Percentiles rank a stretch among this genome's conserved stretches.
Evolutionary conservation across 805 yeast species (phyloP).

Genomic region (Ascoidea tarda): DNA sequence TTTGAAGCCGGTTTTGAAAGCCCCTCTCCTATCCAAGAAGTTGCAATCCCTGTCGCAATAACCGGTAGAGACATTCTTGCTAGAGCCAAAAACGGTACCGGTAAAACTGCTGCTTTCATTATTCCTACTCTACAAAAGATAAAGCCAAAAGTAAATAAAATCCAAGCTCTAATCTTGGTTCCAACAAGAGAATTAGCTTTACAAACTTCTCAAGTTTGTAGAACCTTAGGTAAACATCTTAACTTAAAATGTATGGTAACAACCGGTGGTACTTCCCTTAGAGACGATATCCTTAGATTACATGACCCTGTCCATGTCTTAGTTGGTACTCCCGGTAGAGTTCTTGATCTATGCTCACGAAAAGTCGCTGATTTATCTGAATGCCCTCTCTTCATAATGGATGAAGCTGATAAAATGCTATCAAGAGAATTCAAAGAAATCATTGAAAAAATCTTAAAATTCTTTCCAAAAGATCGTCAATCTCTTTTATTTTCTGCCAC

Average conservation of each 20-base stretch:
- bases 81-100: conserved; percentile 97
- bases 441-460: conserved; percentile 72
- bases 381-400: conserved; percentile 88
- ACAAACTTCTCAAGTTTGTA: conserved; percentile 94
- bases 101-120: conserved; percentile 94
- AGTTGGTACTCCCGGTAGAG: conserved; percentile 98
- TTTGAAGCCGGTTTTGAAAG: conserved; percentile 98
- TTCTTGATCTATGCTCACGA: conserved; percentile 85
- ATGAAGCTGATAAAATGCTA: conserved; percentile 96
- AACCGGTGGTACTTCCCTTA: conserved; percentile 91
- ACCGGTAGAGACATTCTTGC: conserved; percentile 95
- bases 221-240: conserved; percentile 88
- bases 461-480: conserved; percentile 72
- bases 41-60: conserved; percentile 87
- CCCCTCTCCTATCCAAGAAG: conserved; percentile 97
- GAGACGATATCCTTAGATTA: conserved; percentile 88
- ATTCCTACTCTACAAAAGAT: conserved; percentile 86
- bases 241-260: conserved; percentile 93
- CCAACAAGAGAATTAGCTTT: conserved; percentile 97
- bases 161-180: conserved; percentile 85
- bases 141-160: conserved; percentile 70
- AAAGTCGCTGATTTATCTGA: conserved; percentile 74
- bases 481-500: conserved; percentile 88
- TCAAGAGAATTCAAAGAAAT: conserved; percentile 79
- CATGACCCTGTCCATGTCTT: conserved; percentile 87